These are phyloP conservation scores for Achlya hypogyna DNA, from an alignment of 352 stramenopile genomes.

Conservation along the genomic window DNA sequence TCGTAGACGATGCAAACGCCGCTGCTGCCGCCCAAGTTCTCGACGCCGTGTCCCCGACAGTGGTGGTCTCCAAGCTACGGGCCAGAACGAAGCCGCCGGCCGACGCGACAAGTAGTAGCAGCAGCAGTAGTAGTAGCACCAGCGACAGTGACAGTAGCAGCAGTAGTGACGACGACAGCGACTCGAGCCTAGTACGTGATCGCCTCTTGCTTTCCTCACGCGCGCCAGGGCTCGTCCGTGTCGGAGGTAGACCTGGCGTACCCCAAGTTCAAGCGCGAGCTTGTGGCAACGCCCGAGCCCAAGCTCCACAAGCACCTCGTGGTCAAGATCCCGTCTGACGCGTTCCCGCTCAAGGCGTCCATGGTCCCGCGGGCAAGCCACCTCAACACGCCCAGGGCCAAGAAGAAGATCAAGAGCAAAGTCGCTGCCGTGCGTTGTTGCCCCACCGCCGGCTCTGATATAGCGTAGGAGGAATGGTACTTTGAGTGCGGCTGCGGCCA, in stretches of 20 bases:
- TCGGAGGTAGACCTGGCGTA: slow-evolving; percentile 12
- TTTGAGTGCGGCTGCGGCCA: slow-evolving; percentile 60
- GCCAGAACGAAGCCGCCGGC: not conserved
- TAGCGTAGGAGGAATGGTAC: slow-evolving; percentile 59
- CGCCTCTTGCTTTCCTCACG: not conserved
- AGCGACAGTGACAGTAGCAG: slow-evolving; percentile 7
- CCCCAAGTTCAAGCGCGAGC: slow-evolving; percentile 7
- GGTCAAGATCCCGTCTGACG: not conserved
- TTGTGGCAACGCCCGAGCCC: not conserved
- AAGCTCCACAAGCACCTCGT: not conserved
- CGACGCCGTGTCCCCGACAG: not conserved
- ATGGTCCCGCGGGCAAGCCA: not conserved
- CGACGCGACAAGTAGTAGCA: not conserved
- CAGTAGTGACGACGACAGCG: not conserved
- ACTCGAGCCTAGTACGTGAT: not conserved
- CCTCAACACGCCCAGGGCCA: not conserved
- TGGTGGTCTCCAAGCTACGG: not conserved
- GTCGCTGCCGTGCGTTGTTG: too few relatives aligned
- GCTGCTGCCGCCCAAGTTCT: not conserved
- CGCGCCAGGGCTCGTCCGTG: not conserved
- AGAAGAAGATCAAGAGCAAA: not conserved
- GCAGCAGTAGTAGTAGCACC: not conserved
- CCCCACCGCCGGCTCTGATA: too few relatives aligned
- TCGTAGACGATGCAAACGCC: not conserved
- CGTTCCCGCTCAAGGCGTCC: not conserved